Evolutionary conservation across 352 stramenopile species (phyloP), one percentile per base, ranked within the genome.

Genomic region (Pythium sukuiense): DNA sequence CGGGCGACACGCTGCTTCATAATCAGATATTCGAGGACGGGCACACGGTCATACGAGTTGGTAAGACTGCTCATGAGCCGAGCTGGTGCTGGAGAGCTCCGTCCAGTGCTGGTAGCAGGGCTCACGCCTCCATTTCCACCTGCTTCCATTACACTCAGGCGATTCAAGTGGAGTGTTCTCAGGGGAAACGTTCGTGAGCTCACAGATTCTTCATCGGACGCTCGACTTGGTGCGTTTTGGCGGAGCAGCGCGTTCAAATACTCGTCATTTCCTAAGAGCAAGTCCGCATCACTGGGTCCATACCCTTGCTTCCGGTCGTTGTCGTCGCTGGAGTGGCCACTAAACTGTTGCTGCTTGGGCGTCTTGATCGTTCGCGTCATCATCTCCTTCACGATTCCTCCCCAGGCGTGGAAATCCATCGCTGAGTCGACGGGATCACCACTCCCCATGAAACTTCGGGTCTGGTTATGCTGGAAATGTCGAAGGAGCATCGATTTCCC

Each of bases 401-500:
- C 65, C 82, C 82, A 90, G 0, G 82, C 79, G 37, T 90, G 80
- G 52, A 88, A 85, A 55, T 87, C 76, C 16, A 77, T 62, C 9
- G 78, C 72, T 24, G 75, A 81, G 48, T 90, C 82, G 24, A 90
- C 75, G 7, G 80, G 77, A 29, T 90, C 80, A 0, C 80, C 80
- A 14, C 54, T 72, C 1, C 82, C 82, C 60, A 87, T 83, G 48
- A 81, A 90, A 53, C 78, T 87, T 6, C 72, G 66, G 3, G 80
- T 48, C 14, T 84, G 77, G 32, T 82, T 71, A 12, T 82, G 67
- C n/a, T 81, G 56, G 16, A 87, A 81, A 30, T 90, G 79, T 5
- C 79, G 76, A 2, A 89, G 50, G 7, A 90, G 55, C 82, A 89
- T 90, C 0, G 82, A 88, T 52, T 90, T 90, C 2, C 82, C 82